These are phyloP conservation scores for Brasilioporus rufonigricans DNA, from an alignment of 768 basidiomycete species.

Conservation along the genomic window DNA sequence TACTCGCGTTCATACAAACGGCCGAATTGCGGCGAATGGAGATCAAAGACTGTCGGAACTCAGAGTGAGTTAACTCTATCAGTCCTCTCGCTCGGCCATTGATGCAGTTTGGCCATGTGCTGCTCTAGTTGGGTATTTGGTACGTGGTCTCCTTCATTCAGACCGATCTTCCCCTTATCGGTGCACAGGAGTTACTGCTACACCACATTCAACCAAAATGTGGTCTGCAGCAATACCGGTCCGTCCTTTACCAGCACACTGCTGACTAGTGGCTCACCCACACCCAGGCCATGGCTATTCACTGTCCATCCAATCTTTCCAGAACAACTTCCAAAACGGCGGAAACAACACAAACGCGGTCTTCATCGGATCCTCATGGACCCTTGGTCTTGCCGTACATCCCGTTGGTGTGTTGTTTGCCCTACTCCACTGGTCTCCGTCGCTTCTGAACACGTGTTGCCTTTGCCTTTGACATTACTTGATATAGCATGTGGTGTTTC, in stretches of 20 bases:
- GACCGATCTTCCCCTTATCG: constrained; percentile 3
- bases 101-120: constrained; percentile 6
- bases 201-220: constrained; percentile 39
- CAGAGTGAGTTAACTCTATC: constrained; percentile 45
- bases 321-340: too few relatives aligned
- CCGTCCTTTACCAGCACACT: constrained; percentile 3
- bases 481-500: constrained; percentile 48
- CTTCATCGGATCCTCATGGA: constrained; percentile 58
- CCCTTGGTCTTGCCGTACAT: constrained; percentile 70
- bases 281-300: constrained; percentile 55
- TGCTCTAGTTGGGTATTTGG: constrained; percentile 68
- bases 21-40: constrained; percentile 26
- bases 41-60: constrained; percentile 39
- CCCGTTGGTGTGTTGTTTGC: constrained; percentile 58
- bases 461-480: background rate
- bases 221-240: constrained; percentile 48
- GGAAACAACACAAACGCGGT: constrained; percentile 30
- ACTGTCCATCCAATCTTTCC: constrained; percentile 33
- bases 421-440: background rate
- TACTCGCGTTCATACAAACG: constrained; percentile 51
- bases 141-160: constrained; percentile 26
- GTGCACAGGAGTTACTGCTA: constrained; percentile 59
- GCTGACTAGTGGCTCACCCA: background rate
- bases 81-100: background rate
- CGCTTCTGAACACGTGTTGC: constrained; percentile 2